Conservation (phyloP, 106 monocot species). For the Platanthera guangdongensis region DNA sequence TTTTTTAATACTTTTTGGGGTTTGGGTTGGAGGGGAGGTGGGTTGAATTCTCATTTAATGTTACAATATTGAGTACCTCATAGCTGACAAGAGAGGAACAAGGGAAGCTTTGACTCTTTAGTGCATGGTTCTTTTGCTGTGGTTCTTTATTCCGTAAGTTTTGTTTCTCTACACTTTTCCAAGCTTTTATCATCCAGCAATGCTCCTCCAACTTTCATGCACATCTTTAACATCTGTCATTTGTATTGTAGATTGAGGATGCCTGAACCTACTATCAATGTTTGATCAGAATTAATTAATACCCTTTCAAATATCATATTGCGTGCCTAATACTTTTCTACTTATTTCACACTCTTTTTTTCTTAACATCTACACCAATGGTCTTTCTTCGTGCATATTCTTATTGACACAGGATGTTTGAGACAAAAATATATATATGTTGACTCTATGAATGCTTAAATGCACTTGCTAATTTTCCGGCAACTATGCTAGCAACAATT, state of each 20-base stretch:
- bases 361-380: background rate
- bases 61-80: background rate
- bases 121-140: background rate
- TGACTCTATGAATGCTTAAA: too few relatives aligned
- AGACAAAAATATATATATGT: too few relatives aligned
- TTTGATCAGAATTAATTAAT: background rate
- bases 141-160: background rate
- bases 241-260: constrained; percentile 3
- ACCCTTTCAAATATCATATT: constrained; percentile 4
- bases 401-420: background rate
- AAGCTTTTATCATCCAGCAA: background rate
- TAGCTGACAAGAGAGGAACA: background rate
- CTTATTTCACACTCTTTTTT: background rate
- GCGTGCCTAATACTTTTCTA: background rate
- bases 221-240: background rate
- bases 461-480: too few relatives aligned
- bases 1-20: background rate
- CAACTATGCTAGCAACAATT: too few relatives aligned
- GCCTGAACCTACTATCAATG: background rate
- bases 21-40: background rate
- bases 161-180: background rate
- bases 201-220: background rate
- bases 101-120: background rate
- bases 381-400: background rate
- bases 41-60: background rate